Base-by-base conservation (phyloP, 2,329 filamentous ascomycete species). In the Diplodia mutila region DNA sequence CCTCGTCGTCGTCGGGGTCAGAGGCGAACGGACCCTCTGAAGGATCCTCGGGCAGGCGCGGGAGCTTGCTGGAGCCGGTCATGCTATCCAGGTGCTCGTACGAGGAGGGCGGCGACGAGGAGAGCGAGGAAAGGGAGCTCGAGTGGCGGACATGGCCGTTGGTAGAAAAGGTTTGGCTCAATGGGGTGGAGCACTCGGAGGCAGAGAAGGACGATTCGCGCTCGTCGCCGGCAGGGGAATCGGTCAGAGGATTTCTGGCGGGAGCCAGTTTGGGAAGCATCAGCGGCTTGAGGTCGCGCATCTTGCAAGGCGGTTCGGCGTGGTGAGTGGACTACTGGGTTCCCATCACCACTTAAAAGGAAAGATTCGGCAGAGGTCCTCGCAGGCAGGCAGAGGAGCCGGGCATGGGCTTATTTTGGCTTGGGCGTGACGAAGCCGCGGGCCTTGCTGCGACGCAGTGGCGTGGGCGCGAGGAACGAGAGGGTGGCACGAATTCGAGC, bases 21-120 rank as follows among this genome's bases (percentile, higher is more conserved):
- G 64, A 66, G 52, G 51, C 39, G 64, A 85, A 84, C 32, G 89
- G 86, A 25, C 91, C 91, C 65, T 94, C 91, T 51, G 89, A 80
- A 2, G 91, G 89, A 25, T 97, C 93, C 78, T 97, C 94, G 74
- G 93, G 87, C 23, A 97, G 91, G 73, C 95, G 91, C 18, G 92
- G 91, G 69, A 97, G 83, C 79, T 92, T 92, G 73, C 85, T 83
- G 0, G 86, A 81, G 82, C 83, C 61, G 81, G 85, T 68, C 85
- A 89, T 69, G 84, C 90, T 66, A 84, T 89, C 70, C 79, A 74
- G 80, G 80, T 72, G 72, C 8, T 89, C 88, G 72, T 80, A 80
- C 4, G 78, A 75, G 23, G 85, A 81, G 18, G 86, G 82, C 68
- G 76, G 78, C 48, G 85, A 81, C 4, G 84, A 79, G 37, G 84